A percentile compares a stretch with the other conserved stretches of the same genome.
Conservation (phyloP, 345 rosid species). For the Brassica rapa region DNA sequence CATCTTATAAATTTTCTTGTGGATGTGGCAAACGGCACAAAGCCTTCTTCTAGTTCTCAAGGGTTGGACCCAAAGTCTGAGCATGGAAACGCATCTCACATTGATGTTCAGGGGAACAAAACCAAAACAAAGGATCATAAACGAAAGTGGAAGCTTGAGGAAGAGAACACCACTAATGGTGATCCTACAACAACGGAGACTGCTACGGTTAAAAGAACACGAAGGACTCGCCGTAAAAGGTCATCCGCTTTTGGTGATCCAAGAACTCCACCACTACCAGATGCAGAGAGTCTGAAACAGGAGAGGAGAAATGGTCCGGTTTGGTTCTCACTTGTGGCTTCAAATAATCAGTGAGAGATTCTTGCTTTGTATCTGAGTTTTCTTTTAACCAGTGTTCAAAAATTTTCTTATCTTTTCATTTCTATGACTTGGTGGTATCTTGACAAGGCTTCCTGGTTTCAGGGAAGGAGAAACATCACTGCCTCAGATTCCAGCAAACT, state of each 20-base stretch:
- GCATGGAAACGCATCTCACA: slow-evolving; percentile 40
- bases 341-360: slow-evolving; percentile 75
- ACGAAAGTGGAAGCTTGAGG: slow-evolving; percentile 47
- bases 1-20: slow-evolving; percentile 80
- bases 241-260: slow-evolving; percentile 54
- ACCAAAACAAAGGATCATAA: slow-evolving; percentile 59
- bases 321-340: slow-evolving; percentile 95
- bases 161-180: slow-evolving; percentile 48
- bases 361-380: slow-evolving; percentile 12
- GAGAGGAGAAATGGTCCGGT: slow-evolving; percentile 70
- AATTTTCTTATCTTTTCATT: slow-evolving; percentile 12
- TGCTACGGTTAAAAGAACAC: slow-evolving; percentile 58
- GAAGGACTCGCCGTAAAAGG: slow-evolving; percentile 63
- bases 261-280: slow-evolving; percentile 52
- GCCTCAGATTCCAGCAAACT: slow-evolving; percentile 82
- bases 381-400: background rate
- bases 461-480: slow-evolving; percentile 79
- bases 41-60: slow-evolving; percentile 62
- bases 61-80: slow-evolving; percentile 52
- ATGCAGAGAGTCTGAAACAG: slow-evolving; percentile 52
- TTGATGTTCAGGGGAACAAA: slow-evolving; percentile 47
- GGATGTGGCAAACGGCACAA: slow-evolving; percentile 91
- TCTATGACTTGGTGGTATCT: background rate
- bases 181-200: slow-evolving; percentile 58
- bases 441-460: slow-evolving; percentile 45